These are phyloP conservation scores for Tritrichomonas foetus DNA, from an alignment of 208 protist genomes.

Conservation along the genomic window DNA sequence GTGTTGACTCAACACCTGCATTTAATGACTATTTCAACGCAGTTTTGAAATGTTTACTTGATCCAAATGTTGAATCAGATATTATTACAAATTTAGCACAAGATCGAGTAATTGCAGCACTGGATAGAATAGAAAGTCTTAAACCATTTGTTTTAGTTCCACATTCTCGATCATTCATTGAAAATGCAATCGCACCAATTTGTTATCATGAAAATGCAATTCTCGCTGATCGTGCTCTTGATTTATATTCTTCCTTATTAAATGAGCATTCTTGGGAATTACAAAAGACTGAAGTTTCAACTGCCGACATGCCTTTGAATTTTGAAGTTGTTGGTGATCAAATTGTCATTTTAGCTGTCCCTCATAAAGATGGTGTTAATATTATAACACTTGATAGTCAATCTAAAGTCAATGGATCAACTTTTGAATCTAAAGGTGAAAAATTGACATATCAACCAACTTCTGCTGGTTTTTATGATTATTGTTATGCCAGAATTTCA, in stretches of 20 bases:
- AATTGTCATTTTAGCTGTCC: background rate
- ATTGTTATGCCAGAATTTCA: background rate
- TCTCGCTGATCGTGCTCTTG: background rate
- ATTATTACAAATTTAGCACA: background rate
- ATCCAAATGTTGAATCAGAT: background rate
- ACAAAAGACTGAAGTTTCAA: background rate
- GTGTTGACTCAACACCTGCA: background rate
- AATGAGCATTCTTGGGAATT: background rate
- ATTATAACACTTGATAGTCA: background rate
- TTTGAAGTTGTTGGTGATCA: background rate
- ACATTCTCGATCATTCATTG: background rate
- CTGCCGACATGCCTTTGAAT: background rate
- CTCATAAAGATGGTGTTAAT: background rate
- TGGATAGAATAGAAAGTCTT: background rate
- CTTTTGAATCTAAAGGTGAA: too few species aligned
- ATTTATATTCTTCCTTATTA: background rate
- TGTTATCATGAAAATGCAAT: slow-evolving; percentile 22
- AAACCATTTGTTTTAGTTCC: background rate
- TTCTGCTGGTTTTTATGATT: background rate
- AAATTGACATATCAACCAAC: background rate
- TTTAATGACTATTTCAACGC: background rate
- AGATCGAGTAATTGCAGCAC: background rate
- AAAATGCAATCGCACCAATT: background rate
- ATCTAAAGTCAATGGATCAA: too few species aligned
- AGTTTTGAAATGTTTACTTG: background rate